Base-by-base conservation (phyloP, 495 filamentous ascomycete species). In the Xylaria longipes region DNA sequence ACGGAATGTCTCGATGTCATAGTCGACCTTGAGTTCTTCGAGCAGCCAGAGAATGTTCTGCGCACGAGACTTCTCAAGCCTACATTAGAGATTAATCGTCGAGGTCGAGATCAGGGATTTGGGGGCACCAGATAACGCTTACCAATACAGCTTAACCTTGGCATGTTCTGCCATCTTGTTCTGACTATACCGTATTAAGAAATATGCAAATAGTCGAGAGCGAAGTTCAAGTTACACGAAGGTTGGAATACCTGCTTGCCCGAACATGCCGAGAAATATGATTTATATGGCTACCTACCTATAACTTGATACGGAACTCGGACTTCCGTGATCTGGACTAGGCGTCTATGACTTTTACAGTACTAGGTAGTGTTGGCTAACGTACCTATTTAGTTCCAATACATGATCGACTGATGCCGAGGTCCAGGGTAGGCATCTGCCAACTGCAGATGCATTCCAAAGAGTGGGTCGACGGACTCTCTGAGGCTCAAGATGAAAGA, bases 1-100 rank as follows among this genome's bases (percentile, higher is more conserved):
- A 72, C 91, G 89, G 87, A 89, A 96, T 60, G 87, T 87, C 73
- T 93, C 88, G 64, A 97, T 79, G 65, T 93, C 87, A 82, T 95
- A 97, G 60, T 89, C 82, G 35, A 97, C 65, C n/a, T 88, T 83
- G 65, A 96, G 89, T 73, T 96, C 94, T 80, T 96, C 92, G 63
- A 97, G 88, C 50, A 98, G 89, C 94, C 93, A 97, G 54, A 95
- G 84, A 72, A 97, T 92, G 58, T 94, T 90, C 72, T 97, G 93
- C 64, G 92, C 88, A 69, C 95, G 93, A 50, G 92, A 94, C 69
- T 89, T 80, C 66, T 93, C 86, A 65, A 94, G 90, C 92, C 92
- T 93, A 37, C 5, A 37, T 22, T 27, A 6, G 20, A 31, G 69
- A 60, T 78, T 31, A 80, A 60, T 27, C 20, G 63, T 48, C 35